Evolutionary conservation across 129 eudicot species (phyloP).

Genomic region (Chrysanthemum lavandulifolium): DNA sequence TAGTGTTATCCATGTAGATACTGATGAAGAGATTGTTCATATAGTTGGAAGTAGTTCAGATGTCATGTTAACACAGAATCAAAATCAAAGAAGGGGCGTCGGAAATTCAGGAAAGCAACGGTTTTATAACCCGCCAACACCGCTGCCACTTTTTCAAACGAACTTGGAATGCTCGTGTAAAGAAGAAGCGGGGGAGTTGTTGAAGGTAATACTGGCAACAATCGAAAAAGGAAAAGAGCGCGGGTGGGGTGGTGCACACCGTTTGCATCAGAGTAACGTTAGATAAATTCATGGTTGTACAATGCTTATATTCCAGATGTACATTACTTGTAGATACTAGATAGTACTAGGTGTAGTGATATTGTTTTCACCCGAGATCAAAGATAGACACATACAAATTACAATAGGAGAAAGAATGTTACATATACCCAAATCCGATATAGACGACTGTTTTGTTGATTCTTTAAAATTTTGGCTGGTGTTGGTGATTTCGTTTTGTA

Average conservation of each 20-base stretch:
- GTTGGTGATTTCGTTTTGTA: too few relatives aligned
- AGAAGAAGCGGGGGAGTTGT: constrained; percentile 67
- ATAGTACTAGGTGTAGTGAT: too few relatives aligned
- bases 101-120: constrained; percentile 32
- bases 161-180: constrained; percentile 51
- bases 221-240: constrained; percentile 65
- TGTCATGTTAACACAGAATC: constrained; percentile 39
- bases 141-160: constrained; percentile 68
- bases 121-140: constrained; percentile 48
- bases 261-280: constrained; percentile 76
- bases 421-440: too few relatives aligned
- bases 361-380: too few relatives aligned
- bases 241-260: constrained; percentile 65
- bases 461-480: too few relatives aligned
- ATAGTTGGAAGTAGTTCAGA: constrained; percentile 87
- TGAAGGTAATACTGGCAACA: constrained; percentile 51
- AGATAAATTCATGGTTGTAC: constrained; percentile 27
- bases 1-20: constrained; percentile 79
- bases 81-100: constrained; percentile 36
- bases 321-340: too few relatives aligned
- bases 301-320: background rate
- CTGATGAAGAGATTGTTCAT: constrained; percentile 69
- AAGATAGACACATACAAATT: too few relatives aligned
- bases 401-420: too few relatives aligned
- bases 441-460: too few relatives aligned